A percentile compares a stretch with the other conserved stretches of the same genome.
phyloP scores from a whole-genome alignment of 2,329 filamentous ascomycete species.

The Gnomoniopsis smithogilvyi region DNA sequence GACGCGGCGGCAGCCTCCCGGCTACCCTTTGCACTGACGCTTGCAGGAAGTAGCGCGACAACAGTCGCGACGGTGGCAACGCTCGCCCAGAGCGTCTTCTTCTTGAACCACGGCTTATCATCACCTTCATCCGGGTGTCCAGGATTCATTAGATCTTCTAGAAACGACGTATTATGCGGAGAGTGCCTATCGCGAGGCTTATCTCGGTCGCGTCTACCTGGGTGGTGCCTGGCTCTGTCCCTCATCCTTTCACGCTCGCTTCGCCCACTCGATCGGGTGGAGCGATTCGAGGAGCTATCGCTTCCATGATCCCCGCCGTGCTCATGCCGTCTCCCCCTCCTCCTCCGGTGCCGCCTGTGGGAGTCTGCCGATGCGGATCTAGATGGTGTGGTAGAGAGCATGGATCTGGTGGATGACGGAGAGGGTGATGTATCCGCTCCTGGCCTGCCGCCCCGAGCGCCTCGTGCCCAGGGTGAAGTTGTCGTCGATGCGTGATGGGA shows the following conservation, averaged over 20 bases:
- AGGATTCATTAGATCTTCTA: neutral
- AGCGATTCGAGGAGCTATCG: neutral
- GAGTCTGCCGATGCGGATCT: neutral
- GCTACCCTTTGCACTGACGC: constrained; percentile 5
- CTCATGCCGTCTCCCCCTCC: neutral
- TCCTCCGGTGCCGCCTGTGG: neutral
- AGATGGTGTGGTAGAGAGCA: neutral
- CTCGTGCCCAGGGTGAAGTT: neutral
- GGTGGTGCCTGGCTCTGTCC: neutral
- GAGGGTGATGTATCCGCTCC: neutral
- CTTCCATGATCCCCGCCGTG: neutral
- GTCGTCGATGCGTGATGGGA: neutral
- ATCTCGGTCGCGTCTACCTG: neutral
- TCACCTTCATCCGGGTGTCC: neutral
- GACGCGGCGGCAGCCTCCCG: constrained; percentile 6
- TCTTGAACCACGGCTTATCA: constrained; percentile 12
- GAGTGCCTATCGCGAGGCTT: neutral
- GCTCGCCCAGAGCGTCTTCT: constrained; percentile 10
- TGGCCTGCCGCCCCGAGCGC: neutral
- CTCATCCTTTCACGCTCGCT: neutral
- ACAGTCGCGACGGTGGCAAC: constrained; percentile 9
- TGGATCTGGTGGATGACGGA: neutral
- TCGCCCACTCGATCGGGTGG: neutral
- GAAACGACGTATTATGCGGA: neutral
- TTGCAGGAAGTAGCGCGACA: constrained; percentile 3